Evolutionary conservation across 192 early-diverging fungal species (phyloP).

Genomic region (Geranomyces michiganensis): DNA sequence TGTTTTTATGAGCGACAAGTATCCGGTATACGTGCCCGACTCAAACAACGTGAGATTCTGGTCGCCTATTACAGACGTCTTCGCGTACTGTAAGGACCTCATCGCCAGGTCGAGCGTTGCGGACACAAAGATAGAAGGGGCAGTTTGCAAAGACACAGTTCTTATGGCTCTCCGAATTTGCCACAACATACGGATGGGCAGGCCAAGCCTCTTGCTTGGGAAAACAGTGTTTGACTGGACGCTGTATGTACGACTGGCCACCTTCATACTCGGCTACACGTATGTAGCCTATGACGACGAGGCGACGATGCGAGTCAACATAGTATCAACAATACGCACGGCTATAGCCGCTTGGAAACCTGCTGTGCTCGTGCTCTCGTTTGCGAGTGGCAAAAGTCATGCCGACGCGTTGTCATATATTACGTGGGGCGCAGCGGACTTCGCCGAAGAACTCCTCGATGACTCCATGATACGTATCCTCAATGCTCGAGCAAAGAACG

Average conservation of each 20-base stretch:
- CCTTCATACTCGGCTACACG: not conserved
- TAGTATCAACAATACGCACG: not conserved
- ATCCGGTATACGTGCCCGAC: constrained; percentile 11
- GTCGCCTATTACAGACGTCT: not conserved
- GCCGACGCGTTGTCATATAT: not conserved
- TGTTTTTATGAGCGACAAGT: constrained; percentile 12
- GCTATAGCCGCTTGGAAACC: not conserved
- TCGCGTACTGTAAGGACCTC: not conserved
- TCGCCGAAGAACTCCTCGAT: not conserved
- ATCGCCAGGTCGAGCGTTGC: too few relatives aligned
- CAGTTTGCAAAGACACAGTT: not conserved
- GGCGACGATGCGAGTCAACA: not conserved
- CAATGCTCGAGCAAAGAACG: not conserved
- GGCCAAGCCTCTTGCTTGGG: not conserved
- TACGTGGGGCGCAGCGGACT: not conserved
- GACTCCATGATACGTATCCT: not conserved
- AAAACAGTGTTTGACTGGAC: not conserved
- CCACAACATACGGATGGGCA: not conserved
- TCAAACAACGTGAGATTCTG: not conserved
- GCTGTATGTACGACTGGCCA: not conserved
- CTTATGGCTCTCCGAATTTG: not conserved
- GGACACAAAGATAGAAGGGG: too few relatives aligned
- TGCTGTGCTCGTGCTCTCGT: not conserved
- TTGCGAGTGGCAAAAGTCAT: not conserved
- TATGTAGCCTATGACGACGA: not conserved